Percentiles rank a stretch among this genome's conserved stretches.
These are phyloP conservation scores for Tolypocladium pustulatum DNA, from an alignment of 2,329 filamentous ascomycete species.

Conservation along the genomic window DNA sequence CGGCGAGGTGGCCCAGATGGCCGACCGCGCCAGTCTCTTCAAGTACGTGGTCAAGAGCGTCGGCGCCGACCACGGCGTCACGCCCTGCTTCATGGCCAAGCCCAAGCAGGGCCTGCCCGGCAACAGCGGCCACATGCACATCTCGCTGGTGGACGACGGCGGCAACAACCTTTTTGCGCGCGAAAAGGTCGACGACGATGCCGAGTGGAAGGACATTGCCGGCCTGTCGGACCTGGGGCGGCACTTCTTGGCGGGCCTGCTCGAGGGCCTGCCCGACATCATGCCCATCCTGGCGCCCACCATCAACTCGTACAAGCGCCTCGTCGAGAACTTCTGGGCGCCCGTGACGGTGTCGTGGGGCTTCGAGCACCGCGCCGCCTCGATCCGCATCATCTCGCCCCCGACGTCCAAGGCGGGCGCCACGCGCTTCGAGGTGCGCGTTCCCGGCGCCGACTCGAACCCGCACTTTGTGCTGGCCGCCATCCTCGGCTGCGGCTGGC, in stretches of 20 bases:
- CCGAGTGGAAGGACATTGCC: conserved; percentile 64
- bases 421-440: conserved; percentile 85
- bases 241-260: conserved; percentile 83
- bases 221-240: conserved; percentile 79
- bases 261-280: conserved; percentile 82
- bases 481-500: conserved; percentile 79
- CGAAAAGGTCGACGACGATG: conserved; percentile 57
- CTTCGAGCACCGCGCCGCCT: conserved; percentile 86
- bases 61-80: conserved; percentile 79
- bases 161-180: conserved; percentile 79
- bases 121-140: conserved; percentile 92
- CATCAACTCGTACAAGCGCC: conserved; percentile 93
- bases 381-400: conserved; percentile 79
- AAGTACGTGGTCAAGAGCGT: conserved; percentile 92
- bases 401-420: conserved; percentile 76
- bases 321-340: conserved; percentile 99
- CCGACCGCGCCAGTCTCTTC: conserved; percentile 84
- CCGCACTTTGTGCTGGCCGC: conserved; percentile 79
- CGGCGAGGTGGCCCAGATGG: conserved; percentile 78
- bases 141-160: conserved; percentile 72
- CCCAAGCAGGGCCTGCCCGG: conserved; percentile 82
- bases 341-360: conserved; percentile 98
- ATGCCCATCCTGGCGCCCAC: conserved; percentile 95
- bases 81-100: conserved; percentile 98
- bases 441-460: conserved; percentile 90